A percentile compares a stretch with the other conserved stretches of the same genome.
phyloP scores from a whole-genome alignment of 2,329 filamentous ascomycete genomes.

The Alternaria rosae region DNA sequence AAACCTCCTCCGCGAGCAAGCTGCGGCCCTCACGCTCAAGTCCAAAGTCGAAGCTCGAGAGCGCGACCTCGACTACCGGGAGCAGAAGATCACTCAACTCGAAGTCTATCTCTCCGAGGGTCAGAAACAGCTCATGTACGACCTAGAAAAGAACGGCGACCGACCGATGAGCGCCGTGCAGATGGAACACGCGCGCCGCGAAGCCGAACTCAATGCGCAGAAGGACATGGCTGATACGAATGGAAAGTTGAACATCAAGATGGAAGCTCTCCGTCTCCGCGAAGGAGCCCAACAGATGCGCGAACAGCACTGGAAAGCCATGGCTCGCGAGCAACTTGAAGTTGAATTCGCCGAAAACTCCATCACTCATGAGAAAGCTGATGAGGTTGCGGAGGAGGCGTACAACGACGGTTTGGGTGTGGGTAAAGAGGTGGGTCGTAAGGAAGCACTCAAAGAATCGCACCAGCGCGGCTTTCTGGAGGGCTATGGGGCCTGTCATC shows the following conservation, averaged over 20 bases:
- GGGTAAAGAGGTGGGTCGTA: conserved; percentile 9
- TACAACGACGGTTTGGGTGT: conserved; percentile 20
- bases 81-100: conserved; percentile 19
- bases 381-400: conserved; percentile 7
- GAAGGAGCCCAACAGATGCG: conserved; percentile 26
- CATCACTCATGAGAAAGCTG: background rate
- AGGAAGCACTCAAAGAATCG: background rate
- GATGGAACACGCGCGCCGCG: conserved; percentile 4
- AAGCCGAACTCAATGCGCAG: conserved; percentile 13
- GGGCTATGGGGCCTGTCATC: conserved; percentile 28
- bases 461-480: conserved; percentile 18
- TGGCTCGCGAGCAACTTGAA: conserved; percentile 13
- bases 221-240: conserved; percentile 6
- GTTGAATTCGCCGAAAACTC: conserved; percentile 6
- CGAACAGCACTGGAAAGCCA: conserved; percentile 26
- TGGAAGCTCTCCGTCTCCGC: conserved; percentile 16
- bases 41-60: conserved; percentile 15
- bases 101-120: conserved; percentile 32
- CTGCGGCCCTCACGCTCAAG: conserved; percentile 13
- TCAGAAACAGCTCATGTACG: conserved; percentile 26
- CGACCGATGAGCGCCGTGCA: conserved; percentile 17
- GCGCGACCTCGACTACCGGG: conserved; percentile 19
- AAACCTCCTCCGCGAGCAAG: conserved; percentile 26
- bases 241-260: conserved; percentile 8
- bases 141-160: conserved; percentile 17